Base-by-base conservation (phyloP, 2,329 filamentous ascomycete species). In the Dothidotthia symphoricarpi region DNA sequence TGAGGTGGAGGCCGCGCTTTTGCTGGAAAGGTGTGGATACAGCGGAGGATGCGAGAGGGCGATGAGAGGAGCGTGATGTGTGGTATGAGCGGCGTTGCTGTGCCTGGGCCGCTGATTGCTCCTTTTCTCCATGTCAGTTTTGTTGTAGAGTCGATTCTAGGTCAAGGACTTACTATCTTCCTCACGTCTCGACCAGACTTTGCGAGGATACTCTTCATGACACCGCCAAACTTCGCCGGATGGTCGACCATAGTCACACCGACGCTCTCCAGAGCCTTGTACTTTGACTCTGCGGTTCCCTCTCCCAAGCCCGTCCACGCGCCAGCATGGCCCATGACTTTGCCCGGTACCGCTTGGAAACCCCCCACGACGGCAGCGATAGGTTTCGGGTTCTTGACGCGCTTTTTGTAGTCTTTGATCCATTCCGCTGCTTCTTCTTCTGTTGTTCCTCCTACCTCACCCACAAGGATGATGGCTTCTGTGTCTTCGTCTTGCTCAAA, bases 291-390 rank as follows among this genome's bases (percentile, higher is more conserved):
- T 0, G 82, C 78, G 43, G 74, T 74, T 3, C 81, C 77, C 58
- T 90, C 85, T 14, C 82, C 83, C 6, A 80, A 75, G 1, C 81
- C 75, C 36, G 75, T 73, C 72, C 86, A 87, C 11, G 86, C 86
- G 28, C 86, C 86, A 8, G 86, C 84, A 61, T 91, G 86, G 8
- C 86, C 86, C 85, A 90, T 89, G 28, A 88, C 76, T 15, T 77
- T 75, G 11, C 81, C 81, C 12, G 72, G 69, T 5, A 76, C 75
- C n/a, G 82, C 82, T 45, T 79, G 69, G 31, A 82, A 68, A 4
- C 86, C 86, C 19, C 78, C 85, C 17, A 90, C 73, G 5, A 88
- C 70, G 31, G 82, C 86, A 56, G 84, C 81, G 29, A 90, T 86
- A 0, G 86, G 86, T 79, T 88, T 88, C 0, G 83, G 82, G 36